Base-by-base conservation (phyloP, 2,329 filamentous ascomycete genomes). In the Fusarium verticillioides region DNA sequence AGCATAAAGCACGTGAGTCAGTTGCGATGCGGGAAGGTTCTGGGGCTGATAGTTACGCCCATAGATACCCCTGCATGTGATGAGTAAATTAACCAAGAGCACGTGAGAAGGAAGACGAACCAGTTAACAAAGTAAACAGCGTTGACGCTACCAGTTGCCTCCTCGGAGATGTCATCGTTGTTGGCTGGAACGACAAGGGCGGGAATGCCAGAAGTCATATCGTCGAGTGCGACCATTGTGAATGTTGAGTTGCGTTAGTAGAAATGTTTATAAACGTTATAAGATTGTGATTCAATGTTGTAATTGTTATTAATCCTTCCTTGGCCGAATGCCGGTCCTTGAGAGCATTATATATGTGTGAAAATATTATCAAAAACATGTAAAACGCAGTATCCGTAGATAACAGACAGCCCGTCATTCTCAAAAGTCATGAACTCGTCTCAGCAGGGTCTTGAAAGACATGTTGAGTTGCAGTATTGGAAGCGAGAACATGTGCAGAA, bases 1-100 rank as follows among this genome's bases (percentile, higher is more conserved):
- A 7, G 94, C 88, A 78, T 89, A 97, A 4, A 97, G 85, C 2
- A 97, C 85, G 75, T 96, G 93, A 0, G 92, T 95, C 44, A 97
- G 83, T 70, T 93, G 85, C 3, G 89, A 85, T 4, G 86, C 89
- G 0, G 92, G 92, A 19, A 97, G 87, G 74, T 94, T 86, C 57
- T 91, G 87, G 0, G 93, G 92, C 56, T 92, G 88, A 79, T 92
- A 94, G 74, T 93, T 89, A 56, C 94, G 88, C 26, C 84, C 92
- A 78, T 96, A 96, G 63, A 94, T 93, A 37, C 89, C 91, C 92
- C 86, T 87, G 7, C 2, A 16, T 5, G 11, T 8, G 4, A 34
- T 75, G 8, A 73, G 66, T 19, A 9, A 21, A n/a, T 1, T 16
- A 16, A 6, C 1, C 3, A 9, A 16, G 26, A 5, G 0, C 8